Conservation (phyloP, 1,284 basidiomycete genomes). For the Pseudozyma pruni region DNA sequence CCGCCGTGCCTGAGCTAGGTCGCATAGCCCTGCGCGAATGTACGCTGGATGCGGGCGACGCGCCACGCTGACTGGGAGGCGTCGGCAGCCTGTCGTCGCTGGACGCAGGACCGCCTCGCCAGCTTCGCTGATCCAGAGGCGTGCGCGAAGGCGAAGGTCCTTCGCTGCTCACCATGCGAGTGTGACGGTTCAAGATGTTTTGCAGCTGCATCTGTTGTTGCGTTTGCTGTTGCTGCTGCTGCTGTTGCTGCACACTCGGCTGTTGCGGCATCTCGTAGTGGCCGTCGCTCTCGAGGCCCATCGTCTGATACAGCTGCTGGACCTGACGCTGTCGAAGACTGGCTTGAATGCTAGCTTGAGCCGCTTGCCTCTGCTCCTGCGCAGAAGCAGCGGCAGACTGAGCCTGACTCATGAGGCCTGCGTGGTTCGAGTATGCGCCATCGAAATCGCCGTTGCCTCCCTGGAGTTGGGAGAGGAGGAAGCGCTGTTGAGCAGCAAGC, state of each 20-base stretch:
- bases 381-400: conserved; percentile 33
- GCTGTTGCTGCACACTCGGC: conserved; percentile 25
- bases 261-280: conserved; percentile 23
- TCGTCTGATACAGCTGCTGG: conserved; percentile 52
- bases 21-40: conserved; percentile 33
- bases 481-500: conserved; percentile 56
- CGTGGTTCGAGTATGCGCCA: conserved; percentile 31
- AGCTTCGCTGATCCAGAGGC: conserved; percentile 43
- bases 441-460: conserved; percentile 15
- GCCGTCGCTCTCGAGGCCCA: conserved; percentile 33
- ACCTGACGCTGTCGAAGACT: conserved; percentile 56
- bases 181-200: conserved; percentile 39
- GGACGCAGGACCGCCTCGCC: conserved; percentile 26
- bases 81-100: conserved; percentile 24
- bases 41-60: conserved; percentile 32
- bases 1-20: conserved; percentile 37
- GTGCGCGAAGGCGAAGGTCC: conserved; percentile 17
- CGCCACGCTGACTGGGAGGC: conserved; percentile 30
- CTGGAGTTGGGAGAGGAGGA: conserved; percentile 56
- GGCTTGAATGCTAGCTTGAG: conserved; percentile 60
- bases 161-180: conserved; percentile 39
- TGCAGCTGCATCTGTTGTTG: conserved; percentile 46
- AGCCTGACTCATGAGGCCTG: conserved; percentile 23
- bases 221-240: conserved; percentile 32
- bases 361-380: conserved; percentile 58